Percentiles rank a stretch among this genome's conserved stretches.
Evolutionary conservation across 2,329 filamentous ascomycete genomes (phyloP).

Genomic region (Penicillium oxalicum): DNA sequence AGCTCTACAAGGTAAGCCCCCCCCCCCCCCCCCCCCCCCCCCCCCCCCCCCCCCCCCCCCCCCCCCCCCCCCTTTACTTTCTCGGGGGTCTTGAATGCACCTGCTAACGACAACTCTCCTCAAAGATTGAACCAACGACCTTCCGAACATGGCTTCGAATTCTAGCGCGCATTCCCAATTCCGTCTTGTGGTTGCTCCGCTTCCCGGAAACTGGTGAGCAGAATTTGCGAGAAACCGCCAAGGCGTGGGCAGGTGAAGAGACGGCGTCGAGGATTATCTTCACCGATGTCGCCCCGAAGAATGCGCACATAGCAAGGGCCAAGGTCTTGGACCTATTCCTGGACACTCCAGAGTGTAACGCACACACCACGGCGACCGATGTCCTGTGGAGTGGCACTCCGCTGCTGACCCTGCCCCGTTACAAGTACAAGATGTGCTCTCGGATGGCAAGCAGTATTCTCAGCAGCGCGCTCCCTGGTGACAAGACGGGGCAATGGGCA

Average conservation of each 20-base stretch:
- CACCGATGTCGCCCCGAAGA: conserved; percentile 93
- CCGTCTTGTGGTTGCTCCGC: conserved; percentile 89
- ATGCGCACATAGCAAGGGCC: conserved; percentile 85
- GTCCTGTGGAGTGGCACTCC: conserved; percentile 95
- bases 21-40: no score
- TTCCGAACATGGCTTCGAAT: conserved; percentile 96
- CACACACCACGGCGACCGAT: conserved; percentile 94
- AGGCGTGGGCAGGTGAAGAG: conserved; percentile 74
- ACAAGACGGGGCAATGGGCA: conserved; percentile 59
- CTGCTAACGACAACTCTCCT: conserved; percentile 2
- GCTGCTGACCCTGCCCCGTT: conserved; percentile 80
- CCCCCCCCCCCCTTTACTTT: no score
- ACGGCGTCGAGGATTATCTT: conserved; percentile 86
- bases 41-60: no score
- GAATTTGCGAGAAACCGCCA: conserved; percentile 74
- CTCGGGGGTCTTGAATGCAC: not conserved
- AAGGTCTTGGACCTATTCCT: conserved; percentile 91
- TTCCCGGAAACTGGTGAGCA: conserved; percentile 90
- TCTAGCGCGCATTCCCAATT: conserved; percentile 74
- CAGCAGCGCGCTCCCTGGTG: conserved; percentile 75
- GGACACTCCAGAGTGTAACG: conserved; percentile 96
- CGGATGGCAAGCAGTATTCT: conserved; percentile 96
- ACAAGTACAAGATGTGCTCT: conserved; percentile 98
- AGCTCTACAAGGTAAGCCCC: conserved; percentile 89
- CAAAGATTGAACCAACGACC: conserved; percentile 88